A percentile compares a stretch with the other conserved stretches of the same genome.
phyloP scores from a whole-genome alignment of 2,329 filamentous ascomycete genomes.

The Berkeleyomyces rouxiae region DNA sequence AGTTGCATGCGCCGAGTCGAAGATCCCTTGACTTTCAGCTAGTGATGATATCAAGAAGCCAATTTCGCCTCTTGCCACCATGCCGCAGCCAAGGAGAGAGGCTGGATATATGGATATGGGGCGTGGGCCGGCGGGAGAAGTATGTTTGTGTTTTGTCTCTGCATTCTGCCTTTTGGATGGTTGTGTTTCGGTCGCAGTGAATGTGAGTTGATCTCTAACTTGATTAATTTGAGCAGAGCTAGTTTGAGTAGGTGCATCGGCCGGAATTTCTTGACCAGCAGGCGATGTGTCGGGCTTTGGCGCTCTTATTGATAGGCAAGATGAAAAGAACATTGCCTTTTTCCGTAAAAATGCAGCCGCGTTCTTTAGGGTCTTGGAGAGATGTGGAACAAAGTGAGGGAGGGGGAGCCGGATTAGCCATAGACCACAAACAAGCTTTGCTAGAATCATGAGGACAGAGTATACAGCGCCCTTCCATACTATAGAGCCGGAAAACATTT shows the following conservation, averaged over 20 bases:
- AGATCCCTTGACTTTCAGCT: constrained; percentile 37
- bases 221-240: not conserved
- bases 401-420: constrained; percentile 32
- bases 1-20: constrained; percentile 16
- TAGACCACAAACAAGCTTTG: constrained; percentile 41
- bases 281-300: not conserved
- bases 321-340: not conserved
- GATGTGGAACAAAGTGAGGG: not conserved
- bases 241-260: not conserved
- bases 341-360: not conserved
- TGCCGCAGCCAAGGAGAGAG: constrained; percentile 46
- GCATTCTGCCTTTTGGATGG: not conserved
- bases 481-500: constrained; percentile 46
- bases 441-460: constrained; percentile 49
- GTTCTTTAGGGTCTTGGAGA: not conserved
- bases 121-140: not conserved
- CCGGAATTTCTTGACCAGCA: not conserved
- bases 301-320: not conserved
- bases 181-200: not conserved
- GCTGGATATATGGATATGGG: constrained; percentile 50
- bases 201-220: not conserved
- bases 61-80: constrained; percentile 59
- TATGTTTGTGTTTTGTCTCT: not conserved
- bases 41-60: constrained; percentile 59
- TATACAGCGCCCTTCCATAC: constrained; percentile 64